Percentiles rank a stretch among this genome's conserved stretches.
Evolutionary conservation across 345 rosid genomes (phyloP).

Genomic region (Trapa incisa): DNA sequence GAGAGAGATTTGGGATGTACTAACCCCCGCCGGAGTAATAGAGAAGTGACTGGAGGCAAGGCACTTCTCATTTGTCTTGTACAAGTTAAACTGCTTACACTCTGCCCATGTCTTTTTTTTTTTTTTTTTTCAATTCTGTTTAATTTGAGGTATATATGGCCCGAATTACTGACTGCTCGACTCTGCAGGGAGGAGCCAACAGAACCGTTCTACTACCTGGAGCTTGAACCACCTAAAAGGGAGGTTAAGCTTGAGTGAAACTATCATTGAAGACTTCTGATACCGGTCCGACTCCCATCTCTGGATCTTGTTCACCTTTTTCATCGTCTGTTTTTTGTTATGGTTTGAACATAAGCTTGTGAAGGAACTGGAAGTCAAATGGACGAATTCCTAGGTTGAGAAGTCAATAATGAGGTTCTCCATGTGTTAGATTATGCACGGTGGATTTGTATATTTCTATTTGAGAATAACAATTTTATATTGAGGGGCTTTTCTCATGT

Average conservation of each 20-base stretch:
- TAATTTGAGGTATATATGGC: background rate
- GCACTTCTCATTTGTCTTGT: background rate
- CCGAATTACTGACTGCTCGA: constrained; percentile 12
- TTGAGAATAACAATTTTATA: no score
- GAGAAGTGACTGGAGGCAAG: background rate
- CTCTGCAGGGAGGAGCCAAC: constrained; percentile 84
- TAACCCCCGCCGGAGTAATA: background rate
- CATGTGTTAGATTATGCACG: no score
- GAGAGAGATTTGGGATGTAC: background rate
- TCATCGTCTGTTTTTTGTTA: background rate
- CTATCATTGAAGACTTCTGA: background rate
- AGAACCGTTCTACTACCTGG: constrained; percentile 67
- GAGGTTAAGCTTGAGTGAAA: constrained; percentile 59
- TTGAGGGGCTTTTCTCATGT: no score
- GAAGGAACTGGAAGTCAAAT: background rate
- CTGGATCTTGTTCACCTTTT: background rate
- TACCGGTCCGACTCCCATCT: background rate
- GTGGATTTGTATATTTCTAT: no score
- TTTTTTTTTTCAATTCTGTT: background rate
- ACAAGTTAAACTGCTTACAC: background rate
- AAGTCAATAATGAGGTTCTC: no score
- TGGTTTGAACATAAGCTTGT: background rate
- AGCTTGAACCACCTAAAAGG: constrained; percentile 63
- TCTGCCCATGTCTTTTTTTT: background rate
- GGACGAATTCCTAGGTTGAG: background rate